Percentiles rank a stretch among this genome's conserved stretches.
These are phyloP conservation scores for Neofusicoccum parvum DNA, from an alignment of 2,329 filamentous ascomycete species.

Conservation along the genomic window DNA sequence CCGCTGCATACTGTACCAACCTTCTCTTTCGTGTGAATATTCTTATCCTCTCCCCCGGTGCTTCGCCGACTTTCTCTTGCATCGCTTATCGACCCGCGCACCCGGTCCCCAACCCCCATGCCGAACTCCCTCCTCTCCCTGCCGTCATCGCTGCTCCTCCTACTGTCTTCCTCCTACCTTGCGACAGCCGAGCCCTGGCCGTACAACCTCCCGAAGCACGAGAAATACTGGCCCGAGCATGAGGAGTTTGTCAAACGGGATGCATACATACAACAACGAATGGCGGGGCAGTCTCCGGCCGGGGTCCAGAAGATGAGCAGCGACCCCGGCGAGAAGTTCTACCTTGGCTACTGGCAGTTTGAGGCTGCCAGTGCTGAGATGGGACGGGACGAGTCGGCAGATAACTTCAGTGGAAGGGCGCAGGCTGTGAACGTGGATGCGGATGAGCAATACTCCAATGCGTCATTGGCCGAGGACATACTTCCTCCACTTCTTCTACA, in stretches of 20 bases:
- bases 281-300: constrained; percentile 52
- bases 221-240: constrained; percentile 53
- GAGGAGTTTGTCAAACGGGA: constrained; percentile 46
- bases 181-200: constrained; percentile 40
- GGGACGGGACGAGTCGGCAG: constrained; percentile 23
- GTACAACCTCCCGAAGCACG: constrained; percentile 47
- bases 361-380: constrained; percentile 29
- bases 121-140: constrained; percentile 12
- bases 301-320: constrained; percentile 72
- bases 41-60: constrained; percentile 2
- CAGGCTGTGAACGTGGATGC: constrained; percentile 44
- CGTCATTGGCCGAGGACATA: constrained; percentile 42
- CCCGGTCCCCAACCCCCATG: constrained; percentile 5
- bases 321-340: constrained; percentile 74
- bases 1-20: constrained; percentile 2
- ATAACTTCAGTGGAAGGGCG: constrained; percentile 21
- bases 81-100: constrained; percentile 7
- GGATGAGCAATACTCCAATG: constrained; percentile 30
- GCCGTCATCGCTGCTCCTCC: constrained; percentile 7
- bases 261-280: constrained; percentile 42
- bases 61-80: not conserved
- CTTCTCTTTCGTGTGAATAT: constrained; percentile 6
- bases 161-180: constrained; percentile 2
- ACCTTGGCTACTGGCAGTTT: constrained; percentile 64
- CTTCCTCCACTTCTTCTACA: constrained; percentile 53